Conservation (phyloP, 2,329 filamentous ascomycete genomes). For the Fragosphaeria purpurea region DNA sequence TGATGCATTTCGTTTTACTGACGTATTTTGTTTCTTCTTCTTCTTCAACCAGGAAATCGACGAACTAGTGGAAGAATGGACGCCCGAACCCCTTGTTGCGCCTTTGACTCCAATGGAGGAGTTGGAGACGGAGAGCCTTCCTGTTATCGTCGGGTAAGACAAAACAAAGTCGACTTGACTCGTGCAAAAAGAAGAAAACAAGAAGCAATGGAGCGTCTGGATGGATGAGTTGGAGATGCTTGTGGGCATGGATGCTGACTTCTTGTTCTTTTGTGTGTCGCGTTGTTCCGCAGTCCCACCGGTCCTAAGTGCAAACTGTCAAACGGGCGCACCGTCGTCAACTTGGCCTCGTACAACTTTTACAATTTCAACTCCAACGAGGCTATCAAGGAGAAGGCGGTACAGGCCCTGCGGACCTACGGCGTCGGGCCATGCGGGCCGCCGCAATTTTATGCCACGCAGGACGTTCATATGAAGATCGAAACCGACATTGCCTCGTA, state of each 20-base stretch:
- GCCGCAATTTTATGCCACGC: slow-evolving; percentile 95
- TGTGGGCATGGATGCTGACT: no score
- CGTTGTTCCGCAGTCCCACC: slow-evolving; percentile 51
- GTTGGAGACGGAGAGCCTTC: slow-evolving; percentile 71
- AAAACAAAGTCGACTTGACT: neutral
- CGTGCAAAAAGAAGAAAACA: no score
- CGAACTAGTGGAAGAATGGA: slow-evolving; percentile 93
- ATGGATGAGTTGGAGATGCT: no score
- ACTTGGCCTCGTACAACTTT: slow-evolving; percentile 92
- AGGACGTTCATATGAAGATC: slow-evolving; percentile 96
- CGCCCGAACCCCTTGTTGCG: slow-evolving; percentile 79
- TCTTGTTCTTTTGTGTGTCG: neutral
- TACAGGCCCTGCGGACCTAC: slow-evolving; percentile 87
- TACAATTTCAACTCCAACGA: slow-evolving; percentile 96
- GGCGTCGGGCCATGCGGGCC: slow-evolving; percentile 95
- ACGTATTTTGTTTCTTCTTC: neutral
- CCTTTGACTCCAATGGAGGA: slow-evolving; percentile 66
- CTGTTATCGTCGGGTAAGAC: slow-evolving; percentile 73
- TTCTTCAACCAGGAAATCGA: slow-evolving; percentile 61
- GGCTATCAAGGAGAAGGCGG: slow-evolving; percentile 85
- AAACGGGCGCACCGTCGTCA: slow-evolving; percentile 82
- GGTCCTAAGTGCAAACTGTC: slow-evolving; percentile 82
- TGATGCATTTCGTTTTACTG: neutral
- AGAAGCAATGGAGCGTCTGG: no score
- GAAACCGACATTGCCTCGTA: slow-evolving; percentile 89